Conservation (phyloP, 805 yeast species). For the Nematodospora valgi region DNA sequence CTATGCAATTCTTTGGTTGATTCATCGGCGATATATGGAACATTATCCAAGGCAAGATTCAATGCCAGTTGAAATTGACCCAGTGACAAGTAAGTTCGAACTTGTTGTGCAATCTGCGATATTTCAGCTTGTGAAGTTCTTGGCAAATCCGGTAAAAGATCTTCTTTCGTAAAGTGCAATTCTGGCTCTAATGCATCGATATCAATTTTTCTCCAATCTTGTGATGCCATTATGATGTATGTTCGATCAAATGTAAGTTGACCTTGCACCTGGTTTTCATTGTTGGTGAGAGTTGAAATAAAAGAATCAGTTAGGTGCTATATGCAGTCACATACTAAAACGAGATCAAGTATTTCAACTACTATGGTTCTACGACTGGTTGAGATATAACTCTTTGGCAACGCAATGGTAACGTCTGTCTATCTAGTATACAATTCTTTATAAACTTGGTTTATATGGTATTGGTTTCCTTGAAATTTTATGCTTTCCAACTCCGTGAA, state of each 20-base stretch:
- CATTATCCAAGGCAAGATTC: slow-evolving; percentile 56
- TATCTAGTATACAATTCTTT: no score
- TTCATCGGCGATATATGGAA: slow-evolving; percentile 80
- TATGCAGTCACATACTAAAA: neutral
- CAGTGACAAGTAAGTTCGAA: slow-evolving; percentile 60
- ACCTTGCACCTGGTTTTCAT: neutral
- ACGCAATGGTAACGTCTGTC: no score
- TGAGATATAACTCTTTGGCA: no score
- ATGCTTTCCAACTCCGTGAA: no score
- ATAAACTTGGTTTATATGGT: no score
- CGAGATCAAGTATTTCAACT: no score
- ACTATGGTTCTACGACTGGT: no score
- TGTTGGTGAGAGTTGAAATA: neutral
- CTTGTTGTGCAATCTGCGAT: slow-evolving; percentile 49
- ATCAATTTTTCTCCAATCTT: slow-evolving; percentile 92
- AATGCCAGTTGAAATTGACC: slow-evolving; percentile 75
- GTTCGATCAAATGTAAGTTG: no score
- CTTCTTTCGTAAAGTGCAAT: slow-evolving; percentile 58
- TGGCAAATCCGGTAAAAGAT: slow-evolving; percentile 55
- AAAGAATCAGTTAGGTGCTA: neutral
- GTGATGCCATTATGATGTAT: slow-evolving; percentile 22
- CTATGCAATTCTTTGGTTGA: slow-evolving; percentile 45
- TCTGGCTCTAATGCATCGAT: slow-evolving; percentile 90
- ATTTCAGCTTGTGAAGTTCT: slow-evolving; percentile 47
- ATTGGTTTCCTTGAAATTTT: no score